phyloP scores from a whole-genome alignment of 2,329 filamentous ascomycete species.

The Gliomastix tumulicola region DNA sequence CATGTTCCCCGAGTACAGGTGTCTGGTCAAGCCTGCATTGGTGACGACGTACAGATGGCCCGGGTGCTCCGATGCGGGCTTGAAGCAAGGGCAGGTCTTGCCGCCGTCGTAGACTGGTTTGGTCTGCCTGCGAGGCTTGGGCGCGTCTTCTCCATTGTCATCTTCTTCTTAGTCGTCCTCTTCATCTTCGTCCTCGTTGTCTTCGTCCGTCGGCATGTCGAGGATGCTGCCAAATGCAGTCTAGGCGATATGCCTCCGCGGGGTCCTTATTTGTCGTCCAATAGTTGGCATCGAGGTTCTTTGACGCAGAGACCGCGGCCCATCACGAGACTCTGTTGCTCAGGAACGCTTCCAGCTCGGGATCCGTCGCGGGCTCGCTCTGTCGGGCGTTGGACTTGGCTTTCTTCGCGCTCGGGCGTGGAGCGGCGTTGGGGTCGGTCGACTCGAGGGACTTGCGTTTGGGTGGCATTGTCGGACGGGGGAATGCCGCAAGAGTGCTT shows the following conservation, averaged over 20 bases:
- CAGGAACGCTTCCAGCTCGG: neutral
- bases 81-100: conserved; percentile 21
- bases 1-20: conserved; percentile 9
- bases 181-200: conserved; percentile 7
- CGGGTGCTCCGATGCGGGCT: conserved; percentile 18
- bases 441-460: conserved; percentile 3
- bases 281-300: conserved; percentile 21
- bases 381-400: conserved; percentile 6
- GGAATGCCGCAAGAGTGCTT: too few relatives aligned
- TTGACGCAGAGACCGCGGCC: conserved; percentile 22
- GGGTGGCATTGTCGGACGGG: too few relatives aligned
- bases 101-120: too few relatives aligned
- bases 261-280: conserved; percentile 14
- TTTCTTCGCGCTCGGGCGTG: conserved; percentile 7
- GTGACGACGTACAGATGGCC: conserved; percentile 22
- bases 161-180: conserved; percentile 10
- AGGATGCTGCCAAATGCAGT: conserved; percentile 19
- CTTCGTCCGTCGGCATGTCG: conserved; percentile 4
- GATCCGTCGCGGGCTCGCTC: neutral
- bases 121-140: too few relatives aligned
- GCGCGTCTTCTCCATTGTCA: too few relatives aligned
- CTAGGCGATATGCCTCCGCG: conserved; percentile 16
- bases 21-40: conserved; percentile 18
- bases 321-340: conserved; percentile 14
- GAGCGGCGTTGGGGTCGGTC: neutral